phyloP scores from a whole-genome alignment of 2,329 filamentous ascomycete genomes.

The Diaporthe longicolla region DNA sequence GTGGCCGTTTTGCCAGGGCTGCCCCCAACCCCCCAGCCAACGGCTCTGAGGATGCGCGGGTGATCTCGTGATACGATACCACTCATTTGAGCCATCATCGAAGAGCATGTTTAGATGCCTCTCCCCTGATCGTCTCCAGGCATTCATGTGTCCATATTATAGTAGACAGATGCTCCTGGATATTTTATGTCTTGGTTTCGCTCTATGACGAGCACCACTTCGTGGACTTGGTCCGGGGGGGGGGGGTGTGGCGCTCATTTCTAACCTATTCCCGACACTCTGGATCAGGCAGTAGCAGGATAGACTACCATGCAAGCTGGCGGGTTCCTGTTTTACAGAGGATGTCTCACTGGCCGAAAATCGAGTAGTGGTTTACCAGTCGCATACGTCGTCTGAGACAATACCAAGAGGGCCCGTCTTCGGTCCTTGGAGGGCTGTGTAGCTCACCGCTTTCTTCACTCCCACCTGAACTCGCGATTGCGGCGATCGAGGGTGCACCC shows the following conservation, averaged over 20 bases:
- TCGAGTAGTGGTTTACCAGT: constrained; percentile 10
- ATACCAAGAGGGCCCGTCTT: background rate
- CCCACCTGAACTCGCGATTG: background rate
- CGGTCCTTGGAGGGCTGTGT: background rate
- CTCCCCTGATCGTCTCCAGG: background rate
- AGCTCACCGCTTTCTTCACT: constrained; percentile 12
- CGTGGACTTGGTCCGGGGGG: background rate
- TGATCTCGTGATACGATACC: background rate
- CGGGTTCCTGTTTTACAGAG: constrained; percentile 36
- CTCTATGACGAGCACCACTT: constrained; percentile 3
- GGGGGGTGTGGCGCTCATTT: background rate
- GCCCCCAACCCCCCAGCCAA: background rate
- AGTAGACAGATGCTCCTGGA: constrained; percentile 6
- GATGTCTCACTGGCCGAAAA: constrained; percentile 36
- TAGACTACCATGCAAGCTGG: constrained; percentile 6
- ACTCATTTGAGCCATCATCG: background rate
- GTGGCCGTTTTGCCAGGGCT: background rate
- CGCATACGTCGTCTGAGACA: constrained; percentile 33
- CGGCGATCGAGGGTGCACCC: too few relatives aligned
- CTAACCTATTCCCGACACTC: constrained; percentile 38
- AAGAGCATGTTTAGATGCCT: background rate
- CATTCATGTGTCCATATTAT: background rate
- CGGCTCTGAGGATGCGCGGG: background rate
- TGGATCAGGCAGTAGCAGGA: constrained; percentile 33
- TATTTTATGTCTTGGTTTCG: background rate